Evolutionary conservation across 1,284 basidiomycete genomes (phyloP).

Genomic region (Irpex rosettiformis): DNA sequence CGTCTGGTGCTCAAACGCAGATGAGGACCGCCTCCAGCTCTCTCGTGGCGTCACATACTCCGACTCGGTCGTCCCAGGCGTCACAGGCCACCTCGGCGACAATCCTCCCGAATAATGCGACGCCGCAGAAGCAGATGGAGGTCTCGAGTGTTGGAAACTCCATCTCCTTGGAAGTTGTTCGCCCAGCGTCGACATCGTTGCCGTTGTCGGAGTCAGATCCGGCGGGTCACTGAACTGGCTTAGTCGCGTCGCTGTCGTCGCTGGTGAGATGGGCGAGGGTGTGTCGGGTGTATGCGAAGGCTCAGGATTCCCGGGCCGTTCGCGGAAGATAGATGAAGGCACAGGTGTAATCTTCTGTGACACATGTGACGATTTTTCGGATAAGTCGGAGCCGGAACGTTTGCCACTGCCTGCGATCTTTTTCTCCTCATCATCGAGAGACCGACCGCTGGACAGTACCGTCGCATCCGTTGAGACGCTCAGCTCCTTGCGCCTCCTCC

Average conservation of each 20-base stretch:
- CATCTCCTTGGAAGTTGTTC: slow-evolving; percentile 41
- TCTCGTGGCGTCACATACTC: slow-evolving; percentile 14
- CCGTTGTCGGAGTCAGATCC: slow-evolving; percentile 37
- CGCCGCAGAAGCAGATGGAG: slow-evolving; percentile 32
- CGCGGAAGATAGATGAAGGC: slow-evolving; percentile 21
- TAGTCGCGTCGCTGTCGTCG: slow-evolving; percentile 26
- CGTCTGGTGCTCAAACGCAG: slow-evolving; percentile 5
- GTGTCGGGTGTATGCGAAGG: slow-evolving; percentile 38
- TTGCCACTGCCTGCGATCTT: no score
- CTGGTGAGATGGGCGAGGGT: slow-evolving; percentile 17
- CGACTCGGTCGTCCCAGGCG: slow-evolving; percentile 8
- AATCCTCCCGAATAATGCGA: slow-evolving; percentile 16
- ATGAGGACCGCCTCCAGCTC: slow-evolving; percentile 12
- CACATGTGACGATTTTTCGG: slow-evolving; percentile 8
- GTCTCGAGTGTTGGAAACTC: slow-evolving; percentile 39
- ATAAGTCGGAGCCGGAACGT: slow-evolving; percentile 21
- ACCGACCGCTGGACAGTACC: slow-evolving; percentile 21
- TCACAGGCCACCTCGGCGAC: slow-evolving; percentile 5
- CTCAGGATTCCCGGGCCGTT: slow-evolving; percentile 52
- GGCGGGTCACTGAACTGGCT: slow-evolving; percentile 42
- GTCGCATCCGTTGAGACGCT: slow-evolving; percentile 17
- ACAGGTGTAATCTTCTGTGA: slow-evolving; percentile 16
- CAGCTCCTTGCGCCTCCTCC: slow-evolving; percentile 11
- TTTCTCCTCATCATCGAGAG: slow-evolving; percentile 21
- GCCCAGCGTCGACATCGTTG: slow-evolving; percentile 32